A percentile compares a stretch with the other conserved stretches of the same genome.
phyloP scores from a whole-genome alignment of 1,284 basidiomycete genomes.

The Irpex sp. region DNA sequence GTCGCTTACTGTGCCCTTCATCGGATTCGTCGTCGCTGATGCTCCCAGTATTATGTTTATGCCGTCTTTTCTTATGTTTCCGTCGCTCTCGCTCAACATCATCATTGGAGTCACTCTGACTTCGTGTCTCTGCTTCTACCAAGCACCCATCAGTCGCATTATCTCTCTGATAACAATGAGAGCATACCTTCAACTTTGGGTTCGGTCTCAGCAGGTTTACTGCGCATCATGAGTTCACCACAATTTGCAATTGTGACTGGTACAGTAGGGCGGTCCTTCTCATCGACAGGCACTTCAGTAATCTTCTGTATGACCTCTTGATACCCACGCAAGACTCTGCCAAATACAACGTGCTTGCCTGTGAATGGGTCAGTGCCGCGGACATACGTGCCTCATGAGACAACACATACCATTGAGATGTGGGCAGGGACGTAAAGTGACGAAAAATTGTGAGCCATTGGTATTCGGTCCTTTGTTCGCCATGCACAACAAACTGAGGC shows the following conservation, averaged over 20 bases:
- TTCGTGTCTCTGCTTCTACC: neutral
- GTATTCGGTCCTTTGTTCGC: conserved; percentile 80
- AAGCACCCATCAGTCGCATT: too few species aligned
- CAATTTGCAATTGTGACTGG: conserved; percentile 78
- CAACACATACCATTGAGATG: conserved; percentile 56
- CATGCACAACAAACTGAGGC: conserved; percentile 69
- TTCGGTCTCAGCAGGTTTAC: conserved; percentile 25
- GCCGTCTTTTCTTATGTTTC: conserved; percentile 30
- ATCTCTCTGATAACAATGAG: neutral
- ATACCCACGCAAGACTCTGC: conserved; percentile 59
- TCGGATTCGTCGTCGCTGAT: conserved; percentile 23
- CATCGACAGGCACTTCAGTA: conserved; percentile 56
- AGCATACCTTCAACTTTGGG: conserved; percentile 13
- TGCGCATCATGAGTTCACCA: conserved; percentile 79
- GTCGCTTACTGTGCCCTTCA: conserved; percentile 14
- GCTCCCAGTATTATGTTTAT: conserved; percentile 15
- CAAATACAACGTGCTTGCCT: conserved; percentile 82
- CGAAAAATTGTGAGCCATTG: conserved; percentile 82
- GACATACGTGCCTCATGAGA: neutral
- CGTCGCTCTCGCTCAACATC: conserved; percentile 17
- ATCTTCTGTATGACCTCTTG: conserved; percentile 57
- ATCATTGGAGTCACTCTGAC: conserved; percentile 8
- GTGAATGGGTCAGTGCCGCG: neutral
- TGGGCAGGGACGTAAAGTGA: conserved; percentile 70
- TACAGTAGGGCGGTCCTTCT: conserved; percentile 65